Percentiles rank a stretch among this genome's conserved stretches.
Evolutionary conservation across 2,329 filamentous ascomycete genomes (phyloP).

Genomic region (Epichloe elymi): DNA sequence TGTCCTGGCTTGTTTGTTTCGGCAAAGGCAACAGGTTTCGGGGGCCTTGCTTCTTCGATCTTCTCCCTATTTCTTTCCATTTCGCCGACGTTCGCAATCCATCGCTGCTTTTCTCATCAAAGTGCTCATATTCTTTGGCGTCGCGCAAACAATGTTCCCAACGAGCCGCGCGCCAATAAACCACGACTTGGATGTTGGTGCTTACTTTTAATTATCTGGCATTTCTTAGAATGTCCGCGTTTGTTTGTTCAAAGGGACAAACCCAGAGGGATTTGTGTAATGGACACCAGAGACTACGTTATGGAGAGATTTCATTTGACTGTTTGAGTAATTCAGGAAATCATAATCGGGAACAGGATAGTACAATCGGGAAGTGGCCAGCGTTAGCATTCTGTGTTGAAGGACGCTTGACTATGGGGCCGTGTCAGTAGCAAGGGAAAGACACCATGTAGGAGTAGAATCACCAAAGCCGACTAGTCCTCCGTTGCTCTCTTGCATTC

Average conservation of each 20-base stretch:
- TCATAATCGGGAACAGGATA: conserved; percentile 4
- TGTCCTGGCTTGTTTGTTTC: background rate
- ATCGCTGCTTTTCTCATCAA: background rate
- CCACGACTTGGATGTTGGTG: background rate
- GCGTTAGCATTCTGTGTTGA: background rate
- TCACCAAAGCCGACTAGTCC: background rate
- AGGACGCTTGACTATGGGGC: background rate
- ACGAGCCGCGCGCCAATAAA: background rate
- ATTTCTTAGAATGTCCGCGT: background rate
- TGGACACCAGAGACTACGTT: background rate
- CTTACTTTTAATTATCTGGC: background rate
- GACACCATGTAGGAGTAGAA: background rate
- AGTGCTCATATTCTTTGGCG: background rate
- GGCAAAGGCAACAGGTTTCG: background rate
- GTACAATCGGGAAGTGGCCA: background rate
- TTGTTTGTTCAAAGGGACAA: background rate
- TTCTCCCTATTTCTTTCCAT: background rate
- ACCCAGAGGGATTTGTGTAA: background rate
- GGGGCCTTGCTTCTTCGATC: background rate
- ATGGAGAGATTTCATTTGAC: background rate
- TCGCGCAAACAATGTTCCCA: no score
- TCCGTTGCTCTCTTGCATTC: background rate
- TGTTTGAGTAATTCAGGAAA: conserved; percentile 6
- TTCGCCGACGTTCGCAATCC: background rate
- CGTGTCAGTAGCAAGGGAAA: background rate